phyloP scores from a whole-genome alignment of 257 asterid species.

The Solanum pennellii region DNA sequence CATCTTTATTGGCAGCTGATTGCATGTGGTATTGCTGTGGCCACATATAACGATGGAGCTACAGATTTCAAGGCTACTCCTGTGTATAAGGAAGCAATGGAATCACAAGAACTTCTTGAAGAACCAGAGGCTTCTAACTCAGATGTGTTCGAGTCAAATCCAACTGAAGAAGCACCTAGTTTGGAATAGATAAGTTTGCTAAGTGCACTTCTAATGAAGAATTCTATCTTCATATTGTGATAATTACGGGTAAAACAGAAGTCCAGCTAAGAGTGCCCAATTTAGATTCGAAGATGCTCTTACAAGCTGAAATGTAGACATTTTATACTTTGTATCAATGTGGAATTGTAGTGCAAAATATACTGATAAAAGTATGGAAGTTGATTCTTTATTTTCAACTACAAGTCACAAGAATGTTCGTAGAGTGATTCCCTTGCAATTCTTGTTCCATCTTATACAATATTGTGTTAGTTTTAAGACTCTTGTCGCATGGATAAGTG shows the following conservation, averaged over 20 bases:
- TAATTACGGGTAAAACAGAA: background rate
- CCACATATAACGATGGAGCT: slow-evolving; percentile 76
- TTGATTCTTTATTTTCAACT: background rate
- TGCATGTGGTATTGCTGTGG: slow-evolving; percentile 83
- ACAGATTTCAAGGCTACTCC: slow-evolving; percentile 88
- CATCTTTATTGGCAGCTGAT: slow-evolving; percentile 31
- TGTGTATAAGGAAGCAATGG: slow-evolving; percentile 72
- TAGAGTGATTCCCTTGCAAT: background rate
- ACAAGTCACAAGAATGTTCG: background rate
- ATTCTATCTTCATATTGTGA: background rate
- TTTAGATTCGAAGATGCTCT: background rate
- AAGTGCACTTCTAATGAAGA: background rate
- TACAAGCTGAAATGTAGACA: background rate
- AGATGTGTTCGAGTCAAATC: slow-evolving; percentile 86
- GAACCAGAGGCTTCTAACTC: slow-evolving; percentile 66
- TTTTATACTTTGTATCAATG: background rate
- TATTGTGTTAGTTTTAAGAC: background rate
- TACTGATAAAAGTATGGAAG: background rate
- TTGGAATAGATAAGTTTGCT: slow-evolving; percentile 42
- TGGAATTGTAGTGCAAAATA: background rate
- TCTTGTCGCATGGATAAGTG: background rate
- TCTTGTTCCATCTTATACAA: background rate
- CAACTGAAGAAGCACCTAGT: slow-evolving; percentile 83
- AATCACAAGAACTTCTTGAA: slow-evolving; percentile 67
- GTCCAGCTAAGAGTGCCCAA: background rate